phyloP scores from a whole-genome alignment of 2,329 filamentous ascomycete species.

The Xylaria sp. region DNA sequence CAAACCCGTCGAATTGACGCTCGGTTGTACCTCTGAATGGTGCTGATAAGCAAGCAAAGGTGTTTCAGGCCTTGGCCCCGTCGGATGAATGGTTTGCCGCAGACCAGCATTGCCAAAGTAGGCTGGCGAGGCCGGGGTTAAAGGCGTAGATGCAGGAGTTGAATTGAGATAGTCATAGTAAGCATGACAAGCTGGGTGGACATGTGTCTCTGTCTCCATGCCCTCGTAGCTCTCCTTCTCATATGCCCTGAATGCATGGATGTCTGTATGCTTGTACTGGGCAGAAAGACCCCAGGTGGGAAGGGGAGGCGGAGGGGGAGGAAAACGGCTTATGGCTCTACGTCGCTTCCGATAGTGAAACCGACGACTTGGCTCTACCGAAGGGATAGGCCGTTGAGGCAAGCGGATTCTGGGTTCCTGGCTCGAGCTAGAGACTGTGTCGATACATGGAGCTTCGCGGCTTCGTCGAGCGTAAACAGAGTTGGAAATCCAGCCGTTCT shows the following conservation, averaged over 20 bases:
- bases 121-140: conserved; percentile 10
- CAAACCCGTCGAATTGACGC: neutral
- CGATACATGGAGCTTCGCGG: neutral
- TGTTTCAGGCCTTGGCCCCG: conserved; percentile 10
- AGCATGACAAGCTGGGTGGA: neutral
- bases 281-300: neutral
- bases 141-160: neutral
- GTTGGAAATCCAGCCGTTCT: conserved; percentile 25
- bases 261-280: neutral
- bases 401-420: neutral
- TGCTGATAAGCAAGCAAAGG: conserved; percentile 8
- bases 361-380: neutral
- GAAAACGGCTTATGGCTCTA: neutral
- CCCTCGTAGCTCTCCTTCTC: neutral
- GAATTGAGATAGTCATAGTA: neutral
- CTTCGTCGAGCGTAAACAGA: conserved; percentile 6
- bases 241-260: neutral
- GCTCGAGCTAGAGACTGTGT: neutral
- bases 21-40: neutral
- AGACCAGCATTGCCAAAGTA: conserved; percentile 11
- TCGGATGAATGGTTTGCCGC: conserved; percentile 32
- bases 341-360: neutral
- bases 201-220: neutral
- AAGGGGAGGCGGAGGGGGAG: conserved; percentile 1
- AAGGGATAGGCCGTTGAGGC: neutral